These are phyloP conservation scores for Coemansia umbellata DNA, from an alignment of 192 early-diverging fungal species.

Conservation along the genomic window DNA sequence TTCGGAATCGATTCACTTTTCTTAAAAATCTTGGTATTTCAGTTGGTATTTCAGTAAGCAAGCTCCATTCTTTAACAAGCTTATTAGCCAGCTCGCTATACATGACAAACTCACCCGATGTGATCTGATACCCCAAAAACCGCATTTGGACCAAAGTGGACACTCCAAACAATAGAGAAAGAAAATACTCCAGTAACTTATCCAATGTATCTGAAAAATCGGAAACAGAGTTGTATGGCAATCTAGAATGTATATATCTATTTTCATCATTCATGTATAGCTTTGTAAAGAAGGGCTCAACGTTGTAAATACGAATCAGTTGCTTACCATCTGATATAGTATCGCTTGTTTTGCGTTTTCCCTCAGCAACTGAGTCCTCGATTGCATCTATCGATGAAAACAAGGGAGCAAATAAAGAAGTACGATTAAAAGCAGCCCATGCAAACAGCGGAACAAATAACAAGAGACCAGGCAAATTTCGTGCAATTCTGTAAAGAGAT, in stretches of 20 bases:
- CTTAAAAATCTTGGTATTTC: background rate
- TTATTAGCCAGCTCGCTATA: background rate
- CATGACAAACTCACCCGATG: background rate
- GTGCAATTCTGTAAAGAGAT: conserved; percentile 11
- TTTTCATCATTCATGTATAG: too few species aligned
- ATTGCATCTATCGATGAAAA: background rate
- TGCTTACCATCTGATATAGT: conserved; percentile 55
- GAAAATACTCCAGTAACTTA: too few species aligned
- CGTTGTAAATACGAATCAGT: conserved; percentile 64
- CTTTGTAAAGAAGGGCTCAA: too few species aligned
- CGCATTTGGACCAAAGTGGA: too few species aligned
- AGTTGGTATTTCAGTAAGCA: background rate
- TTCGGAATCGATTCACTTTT: background rate
- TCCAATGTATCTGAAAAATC: too few species aligned
- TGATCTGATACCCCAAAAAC: too few species aligned
- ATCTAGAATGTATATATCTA: too few species aligned
- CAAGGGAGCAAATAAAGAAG: background rate
- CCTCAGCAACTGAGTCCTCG: background rate
- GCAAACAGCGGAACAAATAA: conserved; percentile 9
- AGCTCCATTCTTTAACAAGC: background rate
- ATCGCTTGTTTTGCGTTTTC: background rate
- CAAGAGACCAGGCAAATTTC: conserved; percentile 19
- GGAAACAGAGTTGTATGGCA: too few species aligned
- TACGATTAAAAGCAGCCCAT: background rate
- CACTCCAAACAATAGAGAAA: too few species aligned